Percentiles rank a stretch among this genome's conserved stretches.
phyloP scores from a whole-genome alignment of 1,284 basidiomycete species.

The Apiotrichum sp. region DNA sequence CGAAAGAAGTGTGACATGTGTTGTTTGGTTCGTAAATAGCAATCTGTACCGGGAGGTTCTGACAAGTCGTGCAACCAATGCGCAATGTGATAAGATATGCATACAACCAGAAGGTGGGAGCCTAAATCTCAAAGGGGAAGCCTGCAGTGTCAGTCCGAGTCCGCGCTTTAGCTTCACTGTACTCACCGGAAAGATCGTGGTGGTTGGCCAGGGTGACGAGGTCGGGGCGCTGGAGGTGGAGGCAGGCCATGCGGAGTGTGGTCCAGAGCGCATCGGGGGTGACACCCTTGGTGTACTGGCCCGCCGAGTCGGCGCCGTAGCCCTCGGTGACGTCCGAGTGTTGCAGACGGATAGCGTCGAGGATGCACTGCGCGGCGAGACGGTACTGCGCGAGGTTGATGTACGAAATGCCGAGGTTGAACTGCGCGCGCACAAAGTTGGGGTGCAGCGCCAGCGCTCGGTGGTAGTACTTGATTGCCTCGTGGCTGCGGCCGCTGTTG shows the following conservation, averaged over 20 bases:
- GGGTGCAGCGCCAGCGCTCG: constrained; percentile 86
- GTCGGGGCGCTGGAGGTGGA: constrained; percentile 50
- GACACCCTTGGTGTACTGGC: constrained; percentile 56
- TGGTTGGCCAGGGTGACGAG: constrained; percentile 15
- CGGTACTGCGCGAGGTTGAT: constrained; percentile 80
- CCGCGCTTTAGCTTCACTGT: no score
- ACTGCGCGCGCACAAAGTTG: constrained; percentile 85
- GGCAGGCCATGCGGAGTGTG: constrained; percentile 68
- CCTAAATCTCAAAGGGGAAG: not conserved
- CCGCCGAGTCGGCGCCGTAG: constrained; percentile 47
- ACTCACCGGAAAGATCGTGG: constrained; percentile 10
- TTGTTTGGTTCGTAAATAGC: no score
- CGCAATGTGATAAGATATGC: not conserved
- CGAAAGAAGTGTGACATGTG: no score
- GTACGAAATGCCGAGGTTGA: constrained; percentile 85
- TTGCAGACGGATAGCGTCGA: constrained; percentile 78
- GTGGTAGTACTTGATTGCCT: constrained; percentile 85
- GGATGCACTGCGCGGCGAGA: constrained; percentile 74
- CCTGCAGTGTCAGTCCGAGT: not conserved
- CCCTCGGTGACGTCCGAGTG: constrained; percentile 63
- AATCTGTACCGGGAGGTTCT: no score
- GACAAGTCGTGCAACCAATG: no score
- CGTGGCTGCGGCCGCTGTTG: constrained; percentile 75
- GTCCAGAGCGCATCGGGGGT: constrained; percentile 75
- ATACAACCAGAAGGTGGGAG: not conserved